These are phyloP conservation scores for Candida anutae DNA, from an alignment of 1,139 yeast genomes.

Conservation along the genomic window DNA sequence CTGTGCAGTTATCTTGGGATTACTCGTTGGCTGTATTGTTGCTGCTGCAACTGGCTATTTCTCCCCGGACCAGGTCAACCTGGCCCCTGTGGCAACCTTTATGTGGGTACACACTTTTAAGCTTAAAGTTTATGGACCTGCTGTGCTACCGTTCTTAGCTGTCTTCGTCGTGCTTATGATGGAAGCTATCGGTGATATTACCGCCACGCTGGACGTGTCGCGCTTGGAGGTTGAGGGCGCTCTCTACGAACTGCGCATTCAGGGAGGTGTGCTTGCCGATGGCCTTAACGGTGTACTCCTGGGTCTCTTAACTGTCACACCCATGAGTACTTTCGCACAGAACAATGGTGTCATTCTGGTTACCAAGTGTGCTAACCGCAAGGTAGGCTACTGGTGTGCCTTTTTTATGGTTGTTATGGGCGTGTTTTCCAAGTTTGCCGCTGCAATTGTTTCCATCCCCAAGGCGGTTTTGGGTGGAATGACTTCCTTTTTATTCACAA, in stretches of 20 bases:
- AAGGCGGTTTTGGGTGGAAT: slow-evolving; percentile 83
- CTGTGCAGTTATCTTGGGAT: slow-evolving; percentile 81
- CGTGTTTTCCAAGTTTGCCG: slow-evolving; percentile 79
- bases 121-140: slow-evolving; percentile 70
- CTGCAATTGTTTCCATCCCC: slow-evolving; percentile 81
- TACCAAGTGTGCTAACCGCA: slow-evolving; percentile 82
- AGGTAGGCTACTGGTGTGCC: slow-evolving; percentile 86
- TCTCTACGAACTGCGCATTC: slow-evolving; percentile 72
- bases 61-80: slow-evolving; percentile 40
- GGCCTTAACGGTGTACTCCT: slow-evolving; percentile 65
- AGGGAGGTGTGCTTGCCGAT: slow-evolving; percentile 88
- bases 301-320: slow-evolving; percentile 70
- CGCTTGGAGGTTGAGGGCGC: slow-evolving; percentile 77
- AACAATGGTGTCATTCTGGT: slow-evolving; percentile 89
- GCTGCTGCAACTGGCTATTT: slow-evolving; percentile 90
- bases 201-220: slow-evolving; percentile 88
- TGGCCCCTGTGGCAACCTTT: slow-evolving; percentile 80
- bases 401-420: slow-evolving; percentile 81
- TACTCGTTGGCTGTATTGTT: slow-evolving; percentile 81
- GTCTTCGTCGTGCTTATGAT: slow-evolving; percentile 73
- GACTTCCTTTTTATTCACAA: slow-evolving; percentile 82
- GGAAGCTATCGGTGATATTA: slow-evolving; percentile 91
- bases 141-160: slow-evolving; percentile 75
- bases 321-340: slow-evolving; percentile 86
- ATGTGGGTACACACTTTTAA: slow-evolving; percentile 83